Base-by-base conservation (phyloP, 305 asterid genomes). In the Salvia sclarea region DNA sequence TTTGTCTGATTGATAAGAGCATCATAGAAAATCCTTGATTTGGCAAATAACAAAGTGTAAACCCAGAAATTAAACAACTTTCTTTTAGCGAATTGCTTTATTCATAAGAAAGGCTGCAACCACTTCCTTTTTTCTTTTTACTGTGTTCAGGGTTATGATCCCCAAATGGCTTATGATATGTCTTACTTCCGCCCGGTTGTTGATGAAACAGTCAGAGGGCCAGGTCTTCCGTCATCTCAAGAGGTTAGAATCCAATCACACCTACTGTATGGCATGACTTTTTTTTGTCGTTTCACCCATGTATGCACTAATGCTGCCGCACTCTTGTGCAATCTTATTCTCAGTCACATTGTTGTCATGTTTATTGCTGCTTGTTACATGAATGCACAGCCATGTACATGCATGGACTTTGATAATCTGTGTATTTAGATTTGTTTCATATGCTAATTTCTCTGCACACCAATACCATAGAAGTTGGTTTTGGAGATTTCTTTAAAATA, bases 101-200 rank as follows among this genome's bases (percentile, higher is more conserved):
- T 62, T 66, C 30, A 41, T 25, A 9, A 33, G 40, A 57, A 37
- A 30, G 13, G 20, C 45, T 38, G 33, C 8, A 28, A 14, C 25
- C 28, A 47, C 31, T 57, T 45, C 43, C 55, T 2, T 12, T 45
- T 25, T 18, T 61, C 37, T 70, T 75, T 50, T 61, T 50, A 43
- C 53, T 70, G 24, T 50, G 52, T 71, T 70, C 89, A 88, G 95
- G 81, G 88, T 64, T 88, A 91, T 75, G 96, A 87, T 64, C 85
- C 87, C 18, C 96, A 85, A 71, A 77, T 83, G 63, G 85, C 87
- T 63, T 90, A 88, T 79, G 96, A 88, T 45, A 80, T 82, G 64
- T 80, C 96, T 17, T 91, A 91, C 76, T 88, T 88, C 74, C 82
- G 76, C 79, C 86, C 93, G 20, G 68, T 82, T 66, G 80, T 75